Conservation (phyloP, 345 rosid species). For the Chamaenerion angustifolium region DNA sequence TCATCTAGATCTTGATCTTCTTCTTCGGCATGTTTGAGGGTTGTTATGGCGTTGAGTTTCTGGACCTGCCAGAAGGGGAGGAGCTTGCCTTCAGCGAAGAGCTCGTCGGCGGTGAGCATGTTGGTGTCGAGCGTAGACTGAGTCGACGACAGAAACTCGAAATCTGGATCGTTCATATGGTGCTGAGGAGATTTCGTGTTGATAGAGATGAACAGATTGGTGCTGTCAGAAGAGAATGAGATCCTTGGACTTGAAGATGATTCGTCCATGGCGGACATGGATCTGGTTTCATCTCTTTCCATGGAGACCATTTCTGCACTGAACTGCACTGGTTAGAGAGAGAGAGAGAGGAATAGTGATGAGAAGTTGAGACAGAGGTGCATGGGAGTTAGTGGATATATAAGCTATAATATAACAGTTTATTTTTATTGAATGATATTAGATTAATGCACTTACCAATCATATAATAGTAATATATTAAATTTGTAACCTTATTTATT, state of each 20-base stretch:
- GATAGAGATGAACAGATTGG: slow-evolving; percentile 54
- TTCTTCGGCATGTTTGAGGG: too few relatives aligned
- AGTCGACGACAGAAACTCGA: slow-evolving; percentile 71
- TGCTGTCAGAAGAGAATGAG: slow-evolving; percentile 75
- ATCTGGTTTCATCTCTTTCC: slow-evolving; percentile 25
- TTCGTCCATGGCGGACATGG: slow-evolving; percentile 23
- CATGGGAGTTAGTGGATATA: not conserved
- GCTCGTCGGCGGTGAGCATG: slow-evolving; percentile 77
- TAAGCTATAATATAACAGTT: too few relatives aligned
- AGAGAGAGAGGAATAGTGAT: slow-evolving; percentile 2
- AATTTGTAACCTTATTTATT: too few relatives aligned
- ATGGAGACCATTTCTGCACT: slow-evolving; percentile 34
- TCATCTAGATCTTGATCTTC: slow-evolving; percentile 43
- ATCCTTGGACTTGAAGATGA: slow-evolving; percentile 49
- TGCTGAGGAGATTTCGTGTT: slow-evolving; percentile 25
- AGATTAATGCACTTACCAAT: too few relatives aligned
- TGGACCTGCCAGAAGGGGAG: slow-evolving; percentile 86
- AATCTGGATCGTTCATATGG: slow-evolving; percentile 19
- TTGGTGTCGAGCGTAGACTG: slow-evolving; percentile 26
- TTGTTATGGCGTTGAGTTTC: slow-evolving; percentile 22
- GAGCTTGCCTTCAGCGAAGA: slow-evolving; percentile 75
- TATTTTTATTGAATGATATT: too few relatives aligned
- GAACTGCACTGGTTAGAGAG: not conserved
- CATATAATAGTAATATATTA: too few relatives aligned
- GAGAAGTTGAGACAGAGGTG: too few relatives aligned